phyloP scores from a whole-genome alignment of 306 rosid species.

The Gynostemma pentaphyllum region DNA sequence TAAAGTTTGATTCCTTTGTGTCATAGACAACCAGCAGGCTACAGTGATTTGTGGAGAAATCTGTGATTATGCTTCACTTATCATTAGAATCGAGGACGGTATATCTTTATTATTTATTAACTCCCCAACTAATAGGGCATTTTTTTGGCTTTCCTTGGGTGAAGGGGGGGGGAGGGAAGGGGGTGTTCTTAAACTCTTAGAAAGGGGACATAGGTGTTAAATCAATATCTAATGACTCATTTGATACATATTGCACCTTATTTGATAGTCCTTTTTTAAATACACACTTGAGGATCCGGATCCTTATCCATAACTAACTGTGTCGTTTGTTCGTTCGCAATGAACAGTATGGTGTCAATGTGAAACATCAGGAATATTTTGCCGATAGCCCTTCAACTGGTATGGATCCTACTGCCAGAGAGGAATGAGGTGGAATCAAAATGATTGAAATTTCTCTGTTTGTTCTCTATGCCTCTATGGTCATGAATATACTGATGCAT shows the following conservation, averaged over 20 bases:
- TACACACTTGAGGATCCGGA: background rate
- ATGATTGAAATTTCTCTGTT: background rate
- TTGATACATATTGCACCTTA: background rate
- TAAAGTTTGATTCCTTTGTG: background rate
- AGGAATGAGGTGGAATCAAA: slow-evolving; percentile 39
- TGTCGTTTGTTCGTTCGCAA: slow-evolving; percentile 2
- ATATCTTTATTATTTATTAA: no score
- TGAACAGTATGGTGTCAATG: slow-evolving; percentile 39
- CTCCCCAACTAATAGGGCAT: no score
- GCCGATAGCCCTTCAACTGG: slow-evolving; percentile 91
- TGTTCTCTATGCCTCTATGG: background rate
- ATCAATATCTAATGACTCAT: background rate
- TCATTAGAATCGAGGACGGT: no score
- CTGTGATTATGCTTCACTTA: background rate
- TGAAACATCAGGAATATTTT: slow-evolving; percentile 93
- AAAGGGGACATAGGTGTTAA: background rate
- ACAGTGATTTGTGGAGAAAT: background rate
- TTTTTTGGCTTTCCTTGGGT: no score
- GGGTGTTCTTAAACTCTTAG: no score
- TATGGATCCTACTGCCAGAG: slow-evolving; percentile 80
- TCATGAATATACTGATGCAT: background rate
- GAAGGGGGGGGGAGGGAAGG: no score
- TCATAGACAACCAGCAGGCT: background rate
- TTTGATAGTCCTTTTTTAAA: no score
- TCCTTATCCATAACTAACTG: background rate